Evolutionary conservation across 345 rosid species (phyloP), one percentile per base, ranked within the genome.

Genomic region (Hibiscus mutabilis): DNA sequence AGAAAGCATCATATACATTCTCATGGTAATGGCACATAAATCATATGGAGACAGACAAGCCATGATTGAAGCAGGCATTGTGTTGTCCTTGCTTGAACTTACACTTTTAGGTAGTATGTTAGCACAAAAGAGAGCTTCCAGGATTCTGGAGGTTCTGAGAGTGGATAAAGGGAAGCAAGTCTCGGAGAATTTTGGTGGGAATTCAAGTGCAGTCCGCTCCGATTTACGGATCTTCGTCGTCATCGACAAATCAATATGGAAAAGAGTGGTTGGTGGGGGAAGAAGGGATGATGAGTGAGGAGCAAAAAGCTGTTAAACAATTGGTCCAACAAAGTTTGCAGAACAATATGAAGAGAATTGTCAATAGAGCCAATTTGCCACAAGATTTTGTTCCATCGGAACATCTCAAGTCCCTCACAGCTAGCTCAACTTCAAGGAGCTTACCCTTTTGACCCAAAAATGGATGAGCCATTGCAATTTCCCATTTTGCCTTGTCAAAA

Each of bases 11-110:
- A 0, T 95, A 95, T 95, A 95, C 68, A 78, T 92, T 9, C 75
- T 95, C 61, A 95, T 95, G 99, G 84, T 92, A 49, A 89, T 92
- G 99, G 97, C 97, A 57, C 97, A 92, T 75, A 95, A 95, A 65
- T 84, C 91, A 0, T 92, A 95, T 35, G 85, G 91, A 33, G 96
- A 92, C 75, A 75, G 97, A 77, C 97, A 89, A 69, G 87, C 90
- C 71, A 95, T 95, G 99, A 82, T 90, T 0, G 97, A 95, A 35
- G 99, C 96, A 0, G 99, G 99, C 31, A 76, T 95, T 52, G 88
- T 81, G 22, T 92, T 93, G 0, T 77, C 97, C 0, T 81, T 92
- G 83, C 97, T 95, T 1, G 99, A 95, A 57, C 77, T 95, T 77
- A 92, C 96, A 0, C 96, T 95, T 51, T 69, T 95, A 68, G 99